Conservation (phyloP, 192 early-diverging fungal species). For the Coemansia sp. region DNA sequence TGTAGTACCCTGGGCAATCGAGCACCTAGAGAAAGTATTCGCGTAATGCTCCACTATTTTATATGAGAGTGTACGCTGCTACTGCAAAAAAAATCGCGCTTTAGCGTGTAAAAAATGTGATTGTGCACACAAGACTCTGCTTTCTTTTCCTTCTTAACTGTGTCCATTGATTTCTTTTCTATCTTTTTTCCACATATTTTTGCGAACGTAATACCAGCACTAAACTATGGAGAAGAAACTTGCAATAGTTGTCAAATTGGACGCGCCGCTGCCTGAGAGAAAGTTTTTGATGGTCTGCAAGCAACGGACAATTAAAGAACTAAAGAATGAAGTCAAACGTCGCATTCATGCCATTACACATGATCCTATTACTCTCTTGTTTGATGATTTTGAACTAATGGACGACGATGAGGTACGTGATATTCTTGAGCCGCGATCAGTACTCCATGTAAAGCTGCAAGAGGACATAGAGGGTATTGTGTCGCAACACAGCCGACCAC, state of each 20-base stretch:
- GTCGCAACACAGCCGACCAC: background rate
- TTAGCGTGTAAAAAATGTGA: background rate
- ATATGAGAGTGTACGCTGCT: no score
- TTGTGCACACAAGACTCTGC: background rate
- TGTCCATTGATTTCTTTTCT: slow-evolving; percentile 4
- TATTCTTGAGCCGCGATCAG: slow-evolving; percentile 3
- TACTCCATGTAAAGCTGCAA: background rate
- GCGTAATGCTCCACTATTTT: slow-evolving; percentile 9
- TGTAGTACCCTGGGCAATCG: slow-evolving; percentile 52
- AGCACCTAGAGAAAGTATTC: slow-evolving; percentile 47
- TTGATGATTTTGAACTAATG: slow-evolving; percentile 41
- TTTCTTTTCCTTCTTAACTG: slow-evolving; percentile 7
- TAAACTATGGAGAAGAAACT: slow-evolving; percentile 9
- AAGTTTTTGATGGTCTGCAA: slow-evolving; percentile 35
- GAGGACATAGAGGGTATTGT: background rate
- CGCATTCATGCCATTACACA: slow-evolving; percentile 21
- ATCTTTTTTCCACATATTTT: slow-evolving; percentile 5
- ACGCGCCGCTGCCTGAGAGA: slow-evolving; percentile 26
- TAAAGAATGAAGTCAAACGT: slow-evolving; percentile 36
- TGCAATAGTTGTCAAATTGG: slow-evolving; percentile 20
- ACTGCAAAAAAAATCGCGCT: background rate
- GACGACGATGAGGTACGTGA: slow-evolving; percentile 37
- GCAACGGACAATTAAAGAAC: slow-evolving; percentile 32
- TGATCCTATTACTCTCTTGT: slow-evolving; percentile 15
- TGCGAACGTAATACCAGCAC: slow-evolving; percentile 2